Conservation (phyloP, 768 basidiomycete genomes). For the Lentinula raphanica region DNA sequence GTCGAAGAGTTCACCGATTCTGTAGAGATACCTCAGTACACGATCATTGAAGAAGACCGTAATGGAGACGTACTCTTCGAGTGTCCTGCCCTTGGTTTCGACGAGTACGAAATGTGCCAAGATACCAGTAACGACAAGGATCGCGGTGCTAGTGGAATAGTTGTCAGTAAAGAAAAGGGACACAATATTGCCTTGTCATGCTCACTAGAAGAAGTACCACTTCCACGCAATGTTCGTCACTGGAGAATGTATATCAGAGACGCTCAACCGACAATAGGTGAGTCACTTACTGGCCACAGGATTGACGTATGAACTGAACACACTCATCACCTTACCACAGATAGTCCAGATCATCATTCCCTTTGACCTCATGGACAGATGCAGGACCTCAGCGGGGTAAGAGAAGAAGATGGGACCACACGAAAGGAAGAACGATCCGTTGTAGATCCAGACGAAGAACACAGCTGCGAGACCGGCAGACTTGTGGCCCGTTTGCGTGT, state of each 20-base stretch:
- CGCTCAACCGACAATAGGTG: neutral
- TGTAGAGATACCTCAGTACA: neutral
- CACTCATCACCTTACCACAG: neutral
- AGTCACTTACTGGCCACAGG: slow-evolving; percentile 8
- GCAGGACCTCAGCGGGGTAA: slow-evolving; percentile 8
- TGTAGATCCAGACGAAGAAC: slow-evolving; percentile 6
- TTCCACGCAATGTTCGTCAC: slow-evolving; percentile 8
- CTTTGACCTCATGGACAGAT: slow-evolving; percentile 4
- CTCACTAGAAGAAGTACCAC: slow-evolving; percentile 8
- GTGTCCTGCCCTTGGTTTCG: slow-evolving; percentile 6
- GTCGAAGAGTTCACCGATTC: slow-evolving; percentile 7
- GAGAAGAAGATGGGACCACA: slow-evolving; percentile 8
- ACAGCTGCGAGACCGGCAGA: slow-evolving; percentile 7
- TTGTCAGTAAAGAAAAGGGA: neutral
- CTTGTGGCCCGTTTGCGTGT: neutral
- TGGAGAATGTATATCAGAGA: neutral
- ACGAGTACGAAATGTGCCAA: slow-evolving; percentile 1
- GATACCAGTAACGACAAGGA: slow-evolving; percentile 3
- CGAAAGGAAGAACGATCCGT: slow-evolving; percentile 7
- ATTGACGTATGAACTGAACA: slow-evolving; percentile 9
- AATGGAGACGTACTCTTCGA: slow-evolving; percentile 4
- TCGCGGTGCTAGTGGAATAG: neutral
- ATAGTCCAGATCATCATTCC: slow-evolving; percentile 9
- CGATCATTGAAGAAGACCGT: no score
- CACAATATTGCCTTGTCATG: neutral